Conservation (phyloP, 2,329 filamentous ascomycete genomes). For the Nemania sp. region DNA sequence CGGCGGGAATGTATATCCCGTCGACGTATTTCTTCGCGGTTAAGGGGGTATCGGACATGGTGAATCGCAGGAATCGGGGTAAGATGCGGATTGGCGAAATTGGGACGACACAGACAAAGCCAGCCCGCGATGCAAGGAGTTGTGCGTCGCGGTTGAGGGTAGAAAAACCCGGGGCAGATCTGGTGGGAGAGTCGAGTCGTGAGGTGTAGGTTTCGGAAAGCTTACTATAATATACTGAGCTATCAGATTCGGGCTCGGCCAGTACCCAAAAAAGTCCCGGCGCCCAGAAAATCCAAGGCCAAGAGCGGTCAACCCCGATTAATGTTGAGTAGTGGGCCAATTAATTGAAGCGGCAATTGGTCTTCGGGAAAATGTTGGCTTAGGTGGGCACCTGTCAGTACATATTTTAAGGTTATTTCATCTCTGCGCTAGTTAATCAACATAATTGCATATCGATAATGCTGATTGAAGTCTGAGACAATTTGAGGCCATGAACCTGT, state of each 20-base stretch:
- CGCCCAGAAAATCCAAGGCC: too few relatives aligned
- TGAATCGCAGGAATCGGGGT: slow-evolving; percentile 23
- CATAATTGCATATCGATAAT: too few relatives aligned
- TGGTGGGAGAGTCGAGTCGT: slow-evolving; percentile 10
- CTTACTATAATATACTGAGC: slow-evolving; percentile 4
- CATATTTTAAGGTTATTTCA: too few relatives aligned
- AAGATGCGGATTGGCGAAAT: not conserved
- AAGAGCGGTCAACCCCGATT: too few relatives aligned
- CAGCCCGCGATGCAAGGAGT: slow-evolving; percentile 2
- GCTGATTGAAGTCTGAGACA: too few relatives aligned
- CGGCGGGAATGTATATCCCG: slow-evolving; percentile 83
- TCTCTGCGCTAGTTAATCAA: too few relatives aligned
- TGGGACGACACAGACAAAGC: slow-evolving; percentile 1
- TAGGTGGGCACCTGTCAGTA: too few relatives aligned
- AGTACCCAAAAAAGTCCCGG: slow-evolving; percentile 18
- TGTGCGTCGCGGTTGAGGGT: not conserved
- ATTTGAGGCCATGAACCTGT: too few relatives aligned
- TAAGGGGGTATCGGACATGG: slow-evolving; percentile 46
- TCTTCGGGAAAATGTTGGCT: too few relatives aligned
- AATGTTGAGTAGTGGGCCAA: too few relatives aligned
- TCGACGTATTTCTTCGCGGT: slow-evolving; percentile 69
- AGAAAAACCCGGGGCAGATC: not conserved
- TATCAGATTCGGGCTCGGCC: slow-evolving; percentile 9
- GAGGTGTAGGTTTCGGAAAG: slow-evolving; percentile 1
- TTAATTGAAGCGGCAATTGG: too few relatives aligned